These are phyloP conservation scores for Aspergillus pseudoglaucus DNA, from an alignment of 2,329 filamentous ascomycete genomes.

Conservation along the genomic window DNA sequence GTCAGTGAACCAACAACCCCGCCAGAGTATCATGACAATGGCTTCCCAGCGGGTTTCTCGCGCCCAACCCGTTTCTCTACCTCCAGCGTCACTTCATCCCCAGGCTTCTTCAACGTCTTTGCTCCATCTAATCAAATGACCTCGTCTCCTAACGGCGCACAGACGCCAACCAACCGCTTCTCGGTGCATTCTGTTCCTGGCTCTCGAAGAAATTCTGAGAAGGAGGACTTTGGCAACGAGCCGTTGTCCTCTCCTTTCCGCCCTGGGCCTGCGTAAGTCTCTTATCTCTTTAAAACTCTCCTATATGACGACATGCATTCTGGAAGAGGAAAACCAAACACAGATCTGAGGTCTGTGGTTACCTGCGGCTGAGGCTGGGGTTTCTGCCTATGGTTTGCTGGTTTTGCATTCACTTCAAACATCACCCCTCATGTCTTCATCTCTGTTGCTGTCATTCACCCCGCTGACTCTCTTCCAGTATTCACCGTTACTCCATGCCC, in stretches of 20 bases:
- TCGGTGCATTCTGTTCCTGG: constrained; percentile 81
- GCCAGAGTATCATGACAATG: constrained; percentile 79
- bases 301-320: background rate
- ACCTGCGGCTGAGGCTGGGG: too few relatives aligned
- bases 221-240: constrained; percentile 71
- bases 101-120: constrained; percentile 65
- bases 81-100: constrained; percentile 77
- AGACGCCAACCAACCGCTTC: constrained; percentile 54
- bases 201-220: constrained; percentile 82
- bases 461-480: constrained; percentile 42
- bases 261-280: constrained; percentile 71
- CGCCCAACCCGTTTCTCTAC: constrained; percentile 83
- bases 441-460: constrained; percentile 2
- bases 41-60: constrained; percentile 73
- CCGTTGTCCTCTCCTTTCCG: constrained; percentile 54
- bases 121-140: constrained; percentile 65
- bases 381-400: too few relatives aligned
- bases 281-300: background rate
- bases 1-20: constrained; percentile 95
- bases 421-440: background rate
- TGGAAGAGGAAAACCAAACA: too few relatives aligned
- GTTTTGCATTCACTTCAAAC: background rate
- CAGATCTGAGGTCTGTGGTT: too few relatives aligned
- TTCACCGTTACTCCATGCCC: constrained; percentile 91
- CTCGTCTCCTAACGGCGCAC: constrained; percentile 56